Percentiles rank a stretch among this genome's conserved stretches.
Conservation (phyloP, 768 basidiomycete genomes). For the Naganishia randhawae region DNA sequence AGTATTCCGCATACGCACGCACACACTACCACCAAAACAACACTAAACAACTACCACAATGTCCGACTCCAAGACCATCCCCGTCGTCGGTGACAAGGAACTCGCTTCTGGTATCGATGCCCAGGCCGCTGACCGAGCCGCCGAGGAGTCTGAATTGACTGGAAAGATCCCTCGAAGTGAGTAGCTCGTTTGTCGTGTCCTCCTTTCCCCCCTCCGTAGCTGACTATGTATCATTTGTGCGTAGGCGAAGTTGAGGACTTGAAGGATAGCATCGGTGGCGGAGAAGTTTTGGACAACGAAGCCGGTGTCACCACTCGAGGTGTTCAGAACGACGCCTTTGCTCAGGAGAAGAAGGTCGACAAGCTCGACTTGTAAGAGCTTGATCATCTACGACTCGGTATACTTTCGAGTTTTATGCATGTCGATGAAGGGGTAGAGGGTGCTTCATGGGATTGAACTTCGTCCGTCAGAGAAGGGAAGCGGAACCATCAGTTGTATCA, state of each 20-base stretch:
- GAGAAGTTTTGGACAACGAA: slow-evolving; percentile 42
- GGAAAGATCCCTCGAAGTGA: slow-evolving; percentile 42
- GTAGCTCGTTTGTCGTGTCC: neutral
- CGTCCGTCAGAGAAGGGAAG: neutral
- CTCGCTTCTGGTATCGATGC: slow-evolving; percentile 31
- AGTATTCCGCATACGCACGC: neutral
- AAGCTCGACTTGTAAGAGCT: slow-evolving; percentile 25
- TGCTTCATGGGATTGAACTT: too few relatives aligned
- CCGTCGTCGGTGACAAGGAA: slow-evolving; percentile 24
- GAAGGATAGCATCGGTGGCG: slow-evolving; percentile 46
- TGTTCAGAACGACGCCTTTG: slow-evolving; percentile 38
- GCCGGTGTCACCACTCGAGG: slow-evolving; percentile 46
- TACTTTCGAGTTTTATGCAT: neutral
- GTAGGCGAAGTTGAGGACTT: slow-evolving; percentile 47
- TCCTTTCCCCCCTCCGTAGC: neutral
- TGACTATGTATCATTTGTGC: neutral
- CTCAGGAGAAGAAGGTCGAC: slow-evolving; percentile 43
- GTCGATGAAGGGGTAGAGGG: slow-evolving; percentile 1
- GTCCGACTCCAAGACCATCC: slow-evolving; percentile 15
- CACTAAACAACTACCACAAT: slow-evolving; percentile 6
- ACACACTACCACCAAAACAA: neutral
- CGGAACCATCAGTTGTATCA: slow-evolving; percentile 21
- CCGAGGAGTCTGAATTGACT: slow-evolving; percentile 41
- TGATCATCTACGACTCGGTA: neutral
- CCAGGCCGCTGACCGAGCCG: slow-evolving; percentile 36